Base-by-base conservation (phyloP, 2,329 filamentous ascomycete genomes). In the Phyllosticta citriasiana region DNA sequence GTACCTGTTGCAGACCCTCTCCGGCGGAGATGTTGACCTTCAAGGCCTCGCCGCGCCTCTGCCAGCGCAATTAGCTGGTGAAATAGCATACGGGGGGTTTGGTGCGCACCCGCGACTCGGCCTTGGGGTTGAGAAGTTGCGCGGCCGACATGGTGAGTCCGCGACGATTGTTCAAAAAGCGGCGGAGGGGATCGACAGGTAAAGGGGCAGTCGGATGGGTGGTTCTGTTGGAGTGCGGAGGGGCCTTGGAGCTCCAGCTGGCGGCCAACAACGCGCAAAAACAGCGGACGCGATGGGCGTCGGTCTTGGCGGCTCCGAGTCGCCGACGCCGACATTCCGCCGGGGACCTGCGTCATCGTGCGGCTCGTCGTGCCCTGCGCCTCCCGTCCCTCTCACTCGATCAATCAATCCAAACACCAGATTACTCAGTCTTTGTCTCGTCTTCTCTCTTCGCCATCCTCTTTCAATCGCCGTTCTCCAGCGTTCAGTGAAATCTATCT, bases 61-160 rank as follows among this genome's bases (percentile, higher is more conserved):
- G 72, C 8, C 72, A 69, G 69, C 71, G 70, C 72, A 69, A 74
- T 80, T 77, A 79, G 77, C 75, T 68, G 67, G 69, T 65, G 67
- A 55, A 60, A 63, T 54, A 62, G 57, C 62, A 55, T 16, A 56
- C 50, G 55, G 33, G 53, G 52, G 57, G 65, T 63, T 66, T 4
- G 24, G 40, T n/a, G 80, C 88, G 71, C 82, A 95, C 91, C 79
- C 94, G 87, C 70, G 92, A 97, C 81, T 99, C 94, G 72, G 94
- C 94, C 82, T 99, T 99, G 65, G 94, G 94, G 78, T 99, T 99
- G 67, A 99, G 88, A 72, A 99, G 87, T 80, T 97, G 93, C 73
- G 94, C 92, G 69, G 94, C 94, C 79, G 92, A 97, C 94, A 97
- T 97, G 63, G 60, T 73, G 26, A 19, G 25, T 35, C 19, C 9